phyloP scores from a whole-genome alignment of 306 rosid species.

The Citrullus colocynthis region DNA sequence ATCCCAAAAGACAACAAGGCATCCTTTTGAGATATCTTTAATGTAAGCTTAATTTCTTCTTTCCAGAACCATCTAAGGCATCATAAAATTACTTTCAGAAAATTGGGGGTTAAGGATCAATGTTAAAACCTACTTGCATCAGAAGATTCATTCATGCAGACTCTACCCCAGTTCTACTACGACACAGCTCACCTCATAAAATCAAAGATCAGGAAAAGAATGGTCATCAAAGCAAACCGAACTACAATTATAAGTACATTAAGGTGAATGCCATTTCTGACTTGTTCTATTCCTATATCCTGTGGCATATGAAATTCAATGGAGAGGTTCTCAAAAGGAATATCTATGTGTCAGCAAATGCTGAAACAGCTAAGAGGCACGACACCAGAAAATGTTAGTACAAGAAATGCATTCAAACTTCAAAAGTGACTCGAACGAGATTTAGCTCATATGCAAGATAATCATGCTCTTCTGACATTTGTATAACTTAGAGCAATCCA shows the following conservation, averaged over 20 bases:
- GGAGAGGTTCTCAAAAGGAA: background rate
- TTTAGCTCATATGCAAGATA: background rate
- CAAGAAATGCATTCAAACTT: background rate
- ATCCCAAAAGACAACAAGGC: no score
- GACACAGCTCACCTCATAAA: no score
- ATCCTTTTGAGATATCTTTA: no score
- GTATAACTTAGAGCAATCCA: background rate
- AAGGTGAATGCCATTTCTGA: background rate
- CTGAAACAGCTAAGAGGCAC: background rate
- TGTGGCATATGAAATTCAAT: background rate
- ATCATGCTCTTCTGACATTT: background rate
- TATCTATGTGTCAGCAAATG: background rate
- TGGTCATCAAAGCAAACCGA: no score
- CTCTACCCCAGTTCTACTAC: background rate
- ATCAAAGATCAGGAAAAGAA: no score
- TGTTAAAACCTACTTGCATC: no score
- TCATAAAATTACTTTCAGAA: no score
- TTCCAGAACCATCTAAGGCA: no score
- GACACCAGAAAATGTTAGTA: background rate
- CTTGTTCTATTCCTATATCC: background rate
- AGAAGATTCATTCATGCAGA: background rate
- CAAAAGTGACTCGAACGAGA: background rate
- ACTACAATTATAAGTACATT: no score
- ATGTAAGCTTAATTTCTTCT: no score
- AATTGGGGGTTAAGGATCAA: background rate